A percentile compares a stretch with the other conserved stretches of the same genome.
Evolutionary conservation across 106 monocot genomes (phyloP).

Genomic region (Platanthera guangdongensis): DNA sequence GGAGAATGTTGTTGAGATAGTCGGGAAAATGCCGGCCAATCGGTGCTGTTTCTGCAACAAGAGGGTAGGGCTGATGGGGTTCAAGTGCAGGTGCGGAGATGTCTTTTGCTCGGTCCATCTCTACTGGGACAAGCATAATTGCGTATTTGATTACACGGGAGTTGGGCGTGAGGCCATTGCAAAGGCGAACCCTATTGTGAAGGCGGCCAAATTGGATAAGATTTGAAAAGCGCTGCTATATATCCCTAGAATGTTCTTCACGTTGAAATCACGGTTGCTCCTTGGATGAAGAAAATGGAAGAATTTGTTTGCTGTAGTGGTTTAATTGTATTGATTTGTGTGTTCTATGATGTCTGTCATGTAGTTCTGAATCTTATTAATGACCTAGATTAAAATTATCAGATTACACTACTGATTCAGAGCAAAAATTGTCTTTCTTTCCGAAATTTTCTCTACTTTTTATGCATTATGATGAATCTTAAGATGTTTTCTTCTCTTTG

Average conservation of each 20-base stretch:
- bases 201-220: conserved; percentile 18
- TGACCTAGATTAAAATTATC: neutral
- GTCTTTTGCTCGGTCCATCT: conserved; percentile 4
- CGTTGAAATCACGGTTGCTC: neutral
- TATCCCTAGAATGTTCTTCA: neutral
- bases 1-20: neutral
- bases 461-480: neutral
- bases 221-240: conserved; percentile 9
- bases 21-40: neutral
- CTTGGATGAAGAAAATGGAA: neutral
- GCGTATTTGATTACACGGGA: conserved; percentile 34
- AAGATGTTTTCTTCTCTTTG: no score
- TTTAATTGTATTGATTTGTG: conserved; percentile 3
- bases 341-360: neutral
- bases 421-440: neutral
- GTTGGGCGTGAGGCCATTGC: conserved; percentile 29
- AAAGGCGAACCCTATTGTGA: conserved; percentile 25
- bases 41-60: neutral
- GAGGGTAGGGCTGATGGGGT: conserved; percentile 12
- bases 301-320: neutral
- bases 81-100: conserved; percentile 11
- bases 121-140: conserved; percentile 13
- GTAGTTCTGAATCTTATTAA: neutral
- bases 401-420: neutral
- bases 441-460: neutral